Evolutionary conservation across 1,284 basidiomycete genomes (phyloP).

Genomic region (Laetiporus sulphureus): DNA sequence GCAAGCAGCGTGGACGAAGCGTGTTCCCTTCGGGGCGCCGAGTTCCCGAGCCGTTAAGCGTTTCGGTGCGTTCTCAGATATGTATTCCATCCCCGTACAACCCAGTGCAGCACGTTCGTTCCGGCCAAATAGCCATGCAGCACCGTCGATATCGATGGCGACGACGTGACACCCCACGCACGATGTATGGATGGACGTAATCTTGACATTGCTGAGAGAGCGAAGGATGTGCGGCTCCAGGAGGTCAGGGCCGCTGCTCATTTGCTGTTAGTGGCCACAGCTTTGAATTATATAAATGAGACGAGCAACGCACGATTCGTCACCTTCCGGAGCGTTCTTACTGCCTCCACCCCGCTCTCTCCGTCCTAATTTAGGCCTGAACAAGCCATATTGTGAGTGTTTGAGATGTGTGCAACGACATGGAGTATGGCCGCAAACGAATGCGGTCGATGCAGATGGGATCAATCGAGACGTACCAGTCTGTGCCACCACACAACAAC

Average conservation of each 20-base stretch:
- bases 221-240: slow-evolving; percentile 84
- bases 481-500: slow-evolving; percentile 77
- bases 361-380: slow-evolving; percentile 58
- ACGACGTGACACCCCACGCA: slow-evolving; percentile 73
- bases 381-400: slow-evolving; percentile 2
- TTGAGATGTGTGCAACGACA: slow-evolving; percentile 14
- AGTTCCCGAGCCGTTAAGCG: slow-evolving; percentile 54
- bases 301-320: slow-evolving; percentile 21
- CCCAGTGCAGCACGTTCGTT: slow-evolving; percentile 62
- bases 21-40: slow-evolving; percentile 54
- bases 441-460: slow-evolving; percentile 5
- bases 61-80: slow-evolving; percentile 70
- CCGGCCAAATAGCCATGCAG: slow-evolving; percentile 84
- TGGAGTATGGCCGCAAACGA: too few relatives aligned
- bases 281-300: slow-evolving; percentile 1
- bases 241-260: slow-evolving; percentile 58
- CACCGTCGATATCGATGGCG: slow-evolving; percentile 67
- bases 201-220: slow-evolving; percentile 76
- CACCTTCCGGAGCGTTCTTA: slow-evolving; percentile 35
- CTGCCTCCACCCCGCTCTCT: slow-evolving; percentile 52
- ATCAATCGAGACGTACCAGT: slow-evolving; percentile 49
- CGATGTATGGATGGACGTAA: slow-evolving; percentile 64
- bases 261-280: slow-evolving; percentile 2
- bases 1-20: slow-evolving; percentile 77
- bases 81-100: slow-evolving; percentile 41